Evolutionary conservation across 2,329 filamentous ascomycete genomes (phyloP), one percentile per base, ranked within the genome.

Genomic region (Fusarium sp.): DNA sequence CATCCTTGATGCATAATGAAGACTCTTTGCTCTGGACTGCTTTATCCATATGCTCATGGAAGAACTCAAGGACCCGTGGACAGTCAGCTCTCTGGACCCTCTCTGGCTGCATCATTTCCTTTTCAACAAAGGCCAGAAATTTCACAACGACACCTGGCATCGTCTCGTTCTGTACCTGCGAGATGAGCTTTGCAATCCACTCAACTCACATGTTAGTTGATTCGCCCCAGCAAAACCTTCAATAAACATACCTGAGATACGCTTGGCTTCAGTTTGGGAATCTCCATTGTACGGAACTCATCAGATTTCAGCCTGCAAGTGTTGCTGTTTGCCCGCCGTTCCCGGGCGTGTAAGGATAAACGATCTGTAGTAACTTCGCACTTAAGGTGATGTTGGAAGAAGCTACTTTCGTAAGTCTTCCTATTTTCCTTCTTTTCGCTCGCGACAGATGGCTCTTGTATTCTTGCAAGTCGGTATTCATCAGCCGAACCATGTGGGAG

Each of bases 1-100:
- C 4, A 51, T 24, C 8, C 0, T 24, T n/a, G 8, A 6, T 35
- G 18, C 0, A 51, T 35, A 5, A 2, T 6, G 3, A 2, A 24
- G 31, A 18, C 11, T 35, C 1, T 35, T 18, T 10, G 15, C 10
- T 18, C 22, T 0, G 15, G 11, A 13, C 5, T 13, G 7, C 15
- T 13, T 18, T 33, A 33, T 33, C 15, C 28, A 24, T 2, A 51
- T 51, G 7, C 22, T 51, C 22, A 10, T 5, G 0, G 28, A 51
- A 35, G 22, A 35, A 24, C 3, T 51, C 17, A 2, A 51, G 2
- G 7, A 35, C 11, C 48, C 33, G 24, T 24, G 0, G 17, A 4
- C 49, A 52, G 33, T 36, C 33, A 7, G 49, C 49, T 12, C 49
- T 52, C 18, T 36, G 48, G 6, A 15, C 17, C 17, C 48, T 52